A percentile compares a stretch with the other conserved stretches of the same genome.
Evolutionary conservation across 2,329 filamentous ascomycete species (phyloP).

Genomic region (Claviceps arundinis): DNA sequence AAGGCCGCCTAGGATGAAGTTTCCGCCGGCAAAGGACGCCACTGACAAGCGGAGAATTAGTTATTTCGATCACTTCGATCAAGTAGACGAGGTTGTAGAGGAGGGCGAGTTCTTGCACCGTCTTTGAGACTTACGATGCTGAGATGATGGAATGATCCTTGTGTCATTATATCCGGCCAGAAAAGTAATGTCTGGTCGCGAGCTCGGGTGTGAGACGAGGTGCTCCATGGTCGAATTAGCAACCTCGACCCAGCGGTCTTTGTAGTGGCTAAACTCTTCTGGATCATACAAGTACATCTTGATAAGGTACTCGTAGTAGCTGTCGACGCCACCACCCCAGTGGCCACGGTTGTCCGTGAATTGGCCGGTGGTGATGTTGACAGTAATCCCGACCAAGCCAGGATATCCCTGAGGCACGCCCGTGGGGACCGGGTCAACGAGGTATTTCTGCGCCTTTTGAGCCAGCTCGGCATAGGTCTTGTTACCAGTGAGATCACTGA

Average conservation of each 20-base stretch:
- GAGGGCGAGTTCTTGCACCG: too few species aligned
- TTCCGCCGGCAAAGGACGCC: constrained; percentile 75
- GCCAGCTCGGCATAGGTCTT: constrained; percentile 50
- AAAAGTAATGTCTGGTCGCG: constrained; percentile 60
- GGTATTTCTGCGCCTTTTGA: constrained; percentile 54
- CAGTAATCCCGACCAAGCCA: constrained; percentile 56
- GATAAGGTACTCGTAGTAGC: constrained; percentile 80
- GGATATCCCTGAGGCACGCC: constrained; percentile 56
- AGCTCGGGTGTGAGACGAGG: constrained; percentile 53
- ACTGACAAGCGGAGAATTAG: constrained; percentile 26
- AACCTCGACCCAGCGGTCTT: constrained; percentile 61
- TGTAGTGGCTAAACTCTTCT: constrained; percentile 47
- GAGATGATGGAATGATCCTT: constrained; percentile 29
- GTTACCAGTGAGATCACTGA: constrained; percentile 63
- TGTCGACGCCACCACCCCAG: constrained; percentile 67
- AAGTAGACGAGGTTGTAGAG: too few species aligned
- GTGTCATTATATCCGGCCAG: constrained; percentile 41
- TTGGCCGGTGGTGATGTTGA: constrained; percentile 50
- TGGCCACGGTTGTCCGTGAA: constrained; percentile 57
- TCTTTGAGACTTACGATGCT: constrained; percentile 31
- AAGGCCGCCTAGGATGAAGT: constrained; percentile 69
- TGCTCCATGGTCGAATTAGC: constrained; percentile 63
- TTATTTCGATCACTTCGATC: too few species aligned
- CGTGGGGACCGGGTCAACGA: constrained; percentile 43
- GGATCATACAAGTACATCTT: constrained; percentile 82